A percentile compares a stretch with the other conserved stretches of the same genome.
Evolutionary conservation across 257 asterid genomes (phyloP).

Genomic region (Scutellaria baicalensis): DNA sequence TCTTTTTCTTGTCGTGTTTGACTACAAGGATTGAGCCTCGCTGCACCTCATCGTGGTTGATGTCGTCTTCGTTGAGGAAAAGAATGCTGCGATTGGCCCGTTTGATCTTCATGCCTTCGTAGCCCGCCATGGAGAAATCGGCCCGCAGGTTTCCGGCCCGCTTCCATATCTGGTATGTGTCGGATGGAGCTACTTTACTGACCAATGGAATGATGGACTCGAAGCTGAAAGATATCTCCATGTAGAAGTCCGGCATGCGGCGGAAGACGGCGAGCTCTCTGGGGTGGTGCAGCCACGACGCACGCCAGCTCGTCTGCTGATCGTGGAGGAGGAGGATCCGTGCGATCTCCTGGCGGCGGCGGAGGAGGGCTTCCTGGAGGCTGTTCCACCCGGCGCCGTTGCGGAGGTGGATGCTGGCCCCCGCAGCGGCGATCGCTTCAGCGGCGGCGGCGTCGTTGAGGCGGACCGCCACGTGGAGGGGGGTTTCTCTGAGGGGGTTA

Average conservation of each 20-base stretch:
- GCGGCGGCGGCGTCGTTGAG: constrained; percentile 60
- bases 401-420: constrained; percentile 73
- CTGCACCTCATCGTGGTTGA: constrained; percentile 17
- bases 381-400: constrained; percentile 84
- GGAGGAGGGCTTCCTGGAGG: constrained; percentile 76
- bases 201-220: constrained; percentile 89
- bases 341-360: constrained; percentile 53
- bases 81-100: constrained; percentile 84
- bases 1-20: constrained; percentile 70
- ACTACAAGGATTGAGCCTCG: constrained; percentile 58
- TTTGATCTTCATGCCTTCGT: constrained; percentile 77
- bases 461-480: constrained; percentile 83
- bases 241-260: constrained; percentile 88
- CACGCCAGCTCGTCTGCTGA: constrained; percentile 64
- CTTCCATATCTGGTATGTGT: constrained; percentile 89
- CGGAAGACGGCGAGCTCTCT: constrained; percentile 46
- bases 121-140: constrained; percentile 86
- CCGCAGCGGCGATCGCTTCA: constrained; percentile 50
- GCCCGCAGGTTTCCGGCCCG: constrained; percentile 86
- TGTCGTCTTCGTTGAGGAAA: constrained; percentile 57
- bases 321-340: constrained; percentile 53
- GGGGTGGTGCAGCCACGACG: constrained; percentile 86
- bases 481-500: constrained; percentile 59
- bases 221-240: constrained; percentile 88
- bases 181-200: constrained; percentile 83